These are phyloP conservation scores for Peronospora destructor DNA, from an alignment of 352 stramenopile species.

Conservation along the genomic window DNA sequence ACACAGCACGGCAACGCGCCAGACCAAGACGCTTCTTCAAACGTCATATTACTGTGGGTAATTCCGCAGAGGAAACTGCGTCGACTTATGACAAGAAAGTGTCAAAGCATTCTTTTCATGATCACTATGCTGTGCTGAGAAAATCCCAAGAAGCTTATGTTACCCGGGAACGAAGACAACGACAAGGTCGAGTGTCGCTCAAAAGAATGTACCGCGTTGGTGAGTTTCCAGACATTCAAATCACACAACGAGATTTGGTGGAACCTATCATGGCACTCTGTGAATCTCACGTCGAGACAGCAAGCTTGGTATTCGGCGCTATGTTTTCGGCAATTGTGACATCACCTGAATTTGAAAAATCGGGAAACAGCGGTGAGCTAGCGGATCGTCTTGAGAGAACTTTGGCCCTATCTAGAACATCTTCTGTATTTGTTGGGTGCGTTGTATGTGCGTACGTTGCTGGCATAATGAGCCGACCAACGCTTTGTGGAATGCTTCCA, in stretches of 20 bases:
- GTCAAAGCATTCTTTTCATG: constrained; percentile 54
- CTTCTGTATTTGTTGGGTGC: constrained; percentile 29
- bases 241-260: constrained; percentile 59
- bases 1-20: constrained; percentile 5
- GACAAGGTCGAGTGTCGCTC: constrained; percentile 51
- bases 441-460: constrained; percentile 48
- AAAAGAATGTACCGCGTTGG: constrained; percentile 61
- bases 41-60: constrained; percentile 7
- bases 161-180: constrained; percentile 41
- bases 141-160: constrained; percentile 47
- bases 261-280: constrained; percentile 60
- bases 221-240: constrained; percentile 78
- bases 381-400: constrained; percentile 16
- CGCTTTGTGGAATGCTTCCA: constrained; percentile 24
- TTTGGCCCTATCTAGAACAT: constrained; percentile 23
- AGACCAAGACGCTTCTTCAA: constrained; percentile 32
- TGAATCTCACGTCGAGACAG: constrained; percentile 38
- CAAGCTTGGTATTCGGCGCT: constrained; percentile 35
- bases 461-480: constrained; percentile 29
- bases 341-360: constrained; percentile 30
- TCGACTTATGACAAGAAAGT: constrained; percentile 27
- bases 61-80: constrained; percentile 2
- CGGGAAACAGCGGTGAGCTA: constrained; percentile 8
- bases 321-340: constrained; percentile 42
- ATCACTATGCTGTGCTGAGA: constrained; percentile 46